These are phyloP conservation scores for Ascosphaera pollenicola DNA, from an alignment of 2,329 filamentous ascomycete genomes.

Conservation along the genomic window DNA sequence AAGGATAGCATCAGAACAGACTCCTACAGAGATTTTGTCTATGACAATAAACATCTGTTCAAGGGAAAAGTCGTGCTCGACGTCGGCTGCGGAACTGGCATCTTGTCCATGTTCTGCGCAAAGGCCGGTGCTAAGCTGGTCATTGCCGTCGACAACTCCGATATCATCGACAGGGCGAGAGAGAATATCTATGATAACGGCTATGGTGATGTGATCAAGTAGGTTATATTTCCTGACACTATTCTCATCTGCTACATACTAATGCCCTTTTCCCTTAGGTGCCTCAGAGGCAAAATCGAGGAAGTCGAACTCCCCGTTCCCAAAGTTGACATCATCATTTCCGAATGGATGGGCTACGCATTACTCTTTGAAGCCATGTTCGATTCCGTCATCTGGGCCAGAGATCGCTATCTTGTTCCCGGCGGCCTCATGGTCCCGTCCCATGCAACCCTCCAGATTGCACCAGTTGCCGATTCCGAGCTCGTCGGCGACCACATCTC, in stretches of 20 bases:
- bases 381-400: slow-evolving; percentile 69
- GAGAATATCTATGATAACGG: slow-evolving; percentile 70
- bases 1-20: slow-evolving; percentile 77
- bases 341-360: slow-evolving; percentile 96
- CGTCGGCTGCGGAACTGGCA: slow-evolving; percentile 65
- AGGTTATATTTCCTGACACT: slow-evolving; percentile 6
- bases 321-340: slow-evolving; percentile 83
- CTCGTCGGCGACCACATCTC: slow-evolving; percentile 56
- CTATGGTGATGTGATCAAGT: slow-evolving; percentile 48
- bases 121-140: slow-evolving; percentile 71
- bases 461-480: slow-evolving; percentile 56
- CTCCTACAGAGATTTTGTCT: slow-evolving; percentile 86
- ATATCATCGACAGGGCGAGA: slow-evolving; percentile 68
- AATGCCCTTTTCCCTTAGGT: slow-evolving; percentile 17
- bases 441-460: slow-evolving; percentile 61
- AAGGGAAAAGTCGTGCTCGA: slow-evolving; percentile 71
- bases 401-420: slow-evolving; percentile 64
- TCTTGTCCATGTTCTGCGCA: slow-evolving; percentile 86
- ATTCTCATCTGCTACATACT: slow-evolving; percentile 1
- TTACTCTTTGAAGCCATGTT: slow-evolving; percentile 92
- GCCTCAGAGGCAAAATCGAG: slow-evolving; percentile 68
- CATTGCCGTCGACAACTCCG: slow-evolving; percentile 78
- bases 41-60: slow-evolving; percentile 74
- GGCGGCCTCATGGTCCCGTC: slow-evolving; percentile 72
- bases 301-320: slow-evolving; percentile 58